These are phyloP conservation scores for Entamoeba moshkovskii DNA, from an alignment of 208 protist genomes.

Conservation along the genomic window DNA sequence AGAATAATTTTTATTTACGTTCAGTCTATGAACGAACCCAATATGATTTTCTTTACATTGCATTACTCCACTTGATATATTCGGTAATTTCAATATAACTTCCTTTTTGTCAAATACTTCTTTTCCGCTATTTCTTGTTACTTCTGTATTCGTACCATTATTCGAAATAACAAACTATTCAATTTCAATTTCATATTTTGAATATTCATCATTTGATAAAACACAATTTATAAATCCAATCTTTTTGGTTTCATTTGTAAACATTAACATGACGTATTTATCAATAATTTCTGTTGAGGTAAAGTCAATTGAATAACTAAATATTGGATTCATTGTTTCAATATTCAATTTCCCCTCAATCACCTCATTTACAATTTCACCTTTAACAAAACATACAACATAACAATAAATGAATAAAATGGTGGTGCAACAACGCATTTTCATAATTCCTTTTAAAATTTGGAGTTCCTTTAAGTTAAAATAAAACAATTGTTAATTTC, in stretches of 20 bases:
- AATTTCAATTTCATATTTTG: neutral
- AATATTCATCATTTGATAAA: neutral
- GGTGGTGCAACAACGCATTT: neutral
- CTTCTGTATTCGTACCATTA: neutral
- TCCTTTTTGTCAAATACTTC: neutral
- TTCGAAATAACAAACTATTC: neutral
- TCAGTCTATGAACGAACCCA: neutral
- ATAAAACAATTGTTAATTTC: neutral
- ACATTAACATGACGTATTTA: neutral
- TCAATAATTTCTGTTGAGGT: neutral
- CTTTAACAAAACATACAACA: neutral
- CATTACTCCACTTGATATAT: neutral
- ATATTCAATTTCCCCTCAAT: neutral
- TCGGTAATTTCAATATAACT: neutral
- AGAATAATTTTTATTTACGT: neutral
- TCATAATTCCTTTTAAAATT: neutral
- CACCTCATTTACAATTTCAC: neutral
- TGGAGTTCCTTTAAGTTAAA: neutral
- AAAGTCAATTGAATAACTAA: neutral
- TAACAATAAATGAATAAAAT: too few species aligned
- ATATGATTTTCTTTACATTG: neutral
- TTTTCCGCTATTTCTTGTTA: neutral
- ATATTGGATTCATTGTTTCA: neutral
- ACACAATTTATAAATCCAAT: neutral
- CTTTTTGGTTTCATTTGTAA: neutral